Evolutionary conservation across 345 rosid species (phyloP).

Genomic region (Nephelium lappaceum): DNA sequence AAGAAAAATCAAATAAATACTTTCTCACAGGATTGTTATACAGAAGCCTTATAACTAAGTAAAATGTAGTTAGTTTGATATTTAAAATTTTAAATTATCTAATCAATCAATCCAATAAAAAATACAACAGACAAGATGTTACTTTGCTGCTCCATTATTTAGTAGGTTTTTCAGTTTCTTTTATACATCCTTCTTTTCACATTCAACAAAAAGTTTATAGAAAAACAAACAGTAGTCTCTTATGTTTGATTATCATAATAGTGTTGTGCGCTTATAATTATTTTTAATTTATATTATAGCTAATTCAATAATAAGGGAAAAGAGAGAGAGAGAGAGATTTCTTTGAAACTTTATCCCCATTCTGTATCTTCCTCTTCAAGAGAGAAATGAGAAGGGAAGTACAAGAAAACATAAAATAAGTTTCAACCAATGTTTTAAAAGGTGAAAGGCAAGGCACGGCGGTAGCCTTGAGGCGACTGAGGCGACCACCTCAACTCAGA

Average conservation of each 20-base stretch:
- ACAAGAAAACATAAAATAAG: conserved; percentile 4
- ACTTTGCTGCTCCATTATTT: background rate
- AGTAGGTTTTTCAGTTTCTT: background rate
- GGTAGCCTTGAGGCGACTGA: no score
- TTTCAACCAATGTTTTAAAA: no score
- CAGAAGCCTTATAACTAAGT: background rate
- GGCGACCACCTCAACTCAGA: no score
- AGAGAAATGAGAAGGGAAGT: background rate
- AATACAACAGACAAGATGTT: background rate
- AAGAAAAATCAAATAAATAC: no score
- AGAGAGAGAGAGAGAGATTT: no score
- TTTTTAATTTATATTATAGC: background rate
- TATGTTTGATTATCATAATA: background rate
- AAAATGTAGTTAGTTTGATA: background rate
- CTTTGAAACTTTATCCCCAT: background rate
- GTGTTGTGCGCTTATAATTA: background rate
- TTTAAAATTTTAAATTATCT: background rate
- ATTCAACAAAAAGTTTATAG: background rate
- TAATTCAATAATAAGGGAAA: background rate
- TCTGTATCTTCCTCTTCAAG: background rate
- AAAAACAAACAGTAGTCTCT: background rate
- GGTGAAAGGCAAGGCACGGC: no score
- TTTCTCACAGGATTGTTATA: background rate
- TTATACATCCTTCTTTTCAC: no score
- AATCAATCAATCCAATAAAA: background rate